Percentiles rank a stretch among this genome's conserved stretches.
These are phyloP conservation scores for Podaxis carcinomalis DNA, from an alignment of 768 basidiomycete genomes.

Conservation along the genomic window DNA sequence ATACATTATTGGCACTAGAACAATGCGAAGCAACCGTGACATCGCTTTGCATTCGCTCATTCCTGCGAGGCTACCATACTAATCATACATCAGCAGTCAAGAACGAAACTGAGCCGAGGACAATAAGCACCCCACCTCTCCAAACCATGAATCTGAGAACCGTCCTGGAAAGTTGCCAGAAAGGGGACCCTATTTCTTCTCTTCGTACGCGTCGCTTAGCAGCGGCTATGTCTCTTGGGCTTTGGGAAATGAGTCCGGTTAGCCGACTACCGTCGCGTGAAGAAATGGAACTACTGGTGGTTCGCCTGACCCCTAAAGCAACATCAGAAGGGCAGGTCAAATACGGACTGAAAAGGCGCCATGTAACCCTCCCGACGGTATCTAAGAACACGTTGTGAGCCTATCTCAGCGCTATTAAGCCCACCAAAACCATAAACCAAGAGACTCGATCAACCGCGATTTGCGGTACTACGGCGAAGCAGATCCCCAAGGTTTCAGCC, in stretches of 20 bases:
- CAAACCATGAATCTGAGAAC: background rate
- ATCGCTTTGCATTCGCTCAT: background rate
- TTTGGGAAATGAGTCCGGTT: background rate
- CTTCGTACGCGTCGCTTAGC: background rate
- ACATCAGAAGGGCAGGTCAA: background rate
- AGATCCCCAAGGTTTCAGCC: too few relatives aligned
- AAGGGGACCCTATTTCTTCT: background rate
- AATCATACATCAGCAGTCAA: background rate
- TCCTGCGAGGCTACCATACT: background rate
- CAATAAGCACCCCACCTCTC: background rate
- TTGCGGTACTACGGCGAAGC: too few relatives aligned
- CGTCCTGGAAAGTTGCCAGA: background rate
- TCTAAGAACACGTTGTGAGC: too few relatives aligned
- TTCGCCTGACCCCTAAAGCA: background rate
- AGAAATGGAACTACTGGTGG: background rate
- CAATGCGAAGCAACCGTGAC: background rate
- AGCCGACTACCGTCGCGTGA: background rate
- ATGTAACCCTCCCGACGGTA: background rate
- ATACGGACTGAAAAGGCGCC: background rate
- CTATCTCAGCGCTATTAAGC: too few relatives aligned
- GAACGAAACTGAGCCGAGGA: background rate
- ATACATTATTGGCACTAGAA: slow-evolving; percentile 1
- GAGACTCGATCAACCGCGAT: too few relatives aligned
- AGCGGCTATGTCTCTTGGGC: background rate
- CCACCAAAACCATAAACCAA: too few relatives aligned